Base-by-base conservation (phyloP, 768 basidiomycete genomes). In the Guyanaporus albipodus region DNA sequence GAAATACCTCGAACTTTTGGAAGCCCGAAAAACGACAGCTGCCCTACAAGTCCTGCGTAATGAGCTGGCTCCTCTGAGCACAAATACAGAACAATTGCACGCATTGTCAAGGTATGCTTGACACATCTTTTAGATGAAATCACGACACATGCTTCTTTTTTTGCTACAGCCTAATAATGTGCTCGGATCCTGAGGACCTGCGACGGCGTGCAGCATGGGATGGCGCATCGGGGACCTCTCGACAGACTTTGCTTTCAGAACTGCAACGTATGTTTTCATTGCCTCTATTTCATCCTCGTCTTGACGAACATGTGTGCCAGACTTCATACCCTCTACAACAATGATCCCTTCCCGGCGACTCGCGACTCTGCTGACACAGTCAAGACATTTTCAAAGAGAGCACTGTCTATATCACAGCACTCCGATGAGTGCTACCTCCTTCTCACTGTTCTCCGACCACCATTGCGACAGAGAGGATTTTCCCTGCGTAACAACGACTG, bases 291-390 rank as follows among this genome's bases (percentile, higher is more conserved):
- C 34, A 22, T 23, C 14, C 12, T 39, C 24, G 42, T 46, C n/a
- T 27, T 18, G 38, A 50, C 8, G 22, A 38, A 27, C 18, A n/a
- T 36, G 23, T 42, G 34, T 36, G 34, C 28, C 58, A 98, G 95
- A 77, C 23, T 88, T 83, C 69, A 91, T 98, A 59, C 90, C 94
- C 8, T 84, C 94, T 7, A 80, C 87, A 17, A 74, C 91, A 43
- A 96, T 97, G 91, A 83, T 98, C 38, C 96, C 95, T 21, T 85
- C 87, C 53, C 81, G 87, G 38, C 87, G 96, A 36, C 85, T 98
- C 47, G 76, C 83, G 14, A 80, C 88, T 8, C 76, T 99, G 18
- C 74, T 99, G 31, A 77, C 87, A 31, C 94, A 98, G 70, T 87
- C 95, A 48, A 79, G 83, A 46, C 66, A 75, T 54, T 78, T 86